Base-by-base conservation (phyloP, 2,329 filamentous ascomycete species). In the Akanthomyces muscarius region DNA sequence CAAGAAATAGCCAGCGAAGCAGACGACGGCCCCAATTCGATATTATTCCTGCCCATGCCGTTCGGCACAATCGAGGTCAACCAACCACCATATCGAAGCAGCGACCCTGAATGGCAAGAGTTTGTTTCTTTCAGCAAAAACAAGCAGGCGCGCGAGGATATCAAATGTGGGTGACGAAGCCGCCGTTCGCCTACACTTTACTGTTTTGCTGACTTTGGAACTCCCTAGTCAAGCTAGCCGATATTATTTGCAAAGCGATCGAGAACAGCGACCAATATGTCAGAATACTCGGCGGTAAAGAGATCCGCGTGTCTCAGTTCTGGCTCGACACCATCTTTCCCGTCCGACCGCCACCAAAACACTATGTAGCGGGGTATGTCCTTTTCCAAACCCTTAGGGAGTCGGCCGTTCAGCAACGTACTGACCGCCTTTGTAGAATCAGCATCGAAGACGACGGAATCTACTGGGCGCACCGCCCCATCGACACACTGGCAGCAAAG, bases 271-370 rank as follows among this genome's bases (percentile, higher is more conserved):
- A 77, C 0, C 63, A 66, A 2, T 72, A 78, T 2, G 70, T 86
- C n/a, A 72, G 65, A 53, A 62, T 74, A 3, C 73, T 78, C 41
- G 78, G 78, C 38, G 85, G 85, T 11, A 76, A 77, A 30, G 73
- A 78, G 0, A 77, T 85, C 55, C 77, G 75, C 44, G 65, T 87
- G 36, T 77, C 76, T 41, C 80, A 80, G 62, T 78, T 76, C 57
- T 89, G 86, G 86, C 76, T 90, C 33, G 81, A 88, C 47, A 76
- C 88, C 30, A 79, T 86, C 56, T 89, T 84, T 66, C 87, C 87
- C 0, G 73, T 75, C 50, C 76, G 75, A 42, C 83, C 86, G 48
- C 86, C 87, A 1, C 86, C 87, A 5, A 80, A 79, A 61, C 87
- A 84, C 63, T 78, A 81, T 64, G 80, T 84, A 63, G 81, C 81